phyloP scores from a whole-genome alignment of 345 rosid genomes.

The Hirschfeldia incana region DNA sequence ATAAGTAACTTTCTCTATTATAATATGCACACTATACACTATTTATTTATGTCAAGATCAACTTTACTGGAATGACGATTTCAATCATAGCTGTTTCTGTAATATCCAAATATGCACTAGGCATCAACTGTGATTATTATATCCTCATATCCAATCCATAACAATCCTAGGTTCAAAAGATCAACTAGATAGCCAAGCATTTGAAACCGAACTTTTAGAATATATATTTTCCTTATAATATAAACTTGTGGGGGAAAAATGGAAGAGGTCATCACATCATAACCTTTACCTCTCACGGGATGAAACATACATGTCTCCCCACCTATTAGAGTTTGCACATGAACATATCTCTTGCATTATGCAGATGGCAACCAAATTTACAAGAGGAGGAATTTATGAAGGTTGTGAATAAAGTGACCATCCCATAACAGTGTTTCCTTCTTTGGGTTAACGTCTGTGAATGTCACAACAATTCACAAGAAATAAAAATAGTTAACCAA shows the following conservation, averaged over 20 bases:
- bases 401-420: neutral
- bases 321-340: neutral
- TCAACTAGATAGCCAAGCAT: neutral
- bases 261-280: neutral
- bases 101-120: neutral
- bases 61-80: neutral
- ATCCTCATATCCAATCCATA: neutral
- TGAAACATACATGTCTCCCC: neutral
- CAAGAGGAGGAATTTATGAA: neutral
- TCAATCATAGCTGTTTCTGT: neutral
- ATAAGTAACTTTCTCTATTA: too few species aligned
- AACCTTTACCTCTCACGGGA: slow-evolving; percentile 17
- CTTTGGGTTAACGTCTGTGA: neutral
- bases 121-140: neutral
- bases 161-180: neutral
- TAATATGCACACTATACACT: neutral
- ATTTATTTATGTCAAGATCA: neutral
- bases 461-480: neutral
- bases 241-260: neutral
- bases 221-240: neutral
- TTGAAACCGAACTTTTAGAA: neutral
- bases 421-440: neutral
- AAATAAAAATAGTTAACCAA: neutral
- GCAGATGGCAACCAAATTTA: neutral
- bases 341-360: neutral